Conservation (phyloP, 1,139 yeast genomes). For the Candida frijolesensis region DNA sequence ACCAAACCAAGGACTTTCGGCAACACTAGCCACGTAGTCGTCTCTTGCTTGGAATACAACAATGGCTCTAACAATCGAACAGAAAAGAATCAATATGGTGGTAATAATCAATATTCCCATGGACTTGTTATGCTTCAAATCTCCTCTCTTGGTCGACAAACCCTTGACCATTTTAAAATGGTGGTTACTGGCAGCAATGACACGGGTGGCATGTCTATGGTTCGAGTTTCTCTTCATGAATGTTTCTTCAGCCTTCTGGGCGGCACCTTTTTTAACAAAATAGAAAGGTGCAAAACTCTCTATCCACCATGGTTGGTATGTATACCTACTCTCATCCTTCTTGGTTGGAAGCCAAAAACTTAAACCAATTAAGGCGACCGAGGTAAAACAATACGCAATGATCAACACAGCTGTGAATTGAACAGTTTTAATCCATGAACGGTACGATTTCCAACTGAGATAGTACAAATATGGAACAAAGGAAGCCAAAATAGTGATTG, state of each 20-base stretch:
- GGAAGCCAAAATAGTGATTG: slow-evolving; percentile 36
- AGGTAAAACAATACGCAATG: slow-evolving; percentile 37
- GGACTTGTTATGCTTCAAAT: slow-evolving; percentile 38
- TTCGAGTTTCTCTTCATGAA: slow-evolving; percentile 47
- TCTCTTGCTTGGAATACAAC: slow-evolving; percentile 33
- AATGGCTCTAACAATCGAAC: slow-evolving; percentile 33
- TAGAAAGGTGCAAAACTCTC: slow-evolving; percentile 45
- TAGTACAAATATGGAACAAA: slow-evolving; percentile 37
- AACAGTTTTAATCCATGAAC: slow-evolving; percentile 31
- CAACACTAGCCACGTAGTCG: slow-evolving; percentile 21
- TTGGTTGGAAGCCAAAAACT: slow-evolving; percentile 47
- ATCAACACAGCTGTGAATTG: slow-evolving; percentile 34
- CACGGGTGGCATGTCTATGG: slow-evolving; percentile 47
- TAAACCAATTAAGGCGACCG: slow-evolving; percentile 37
- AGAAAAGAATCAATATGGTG: slow-evolving; percentile 35
- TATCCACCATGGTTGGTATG: slow-evolving; percentile 53
- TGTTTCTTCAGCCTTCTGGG: slow-evolving; percentile 41
- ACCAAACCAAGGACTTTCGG: slow-evolving; percentile 31
- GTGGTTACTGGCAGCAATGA: slow-evolving; percentile 48
- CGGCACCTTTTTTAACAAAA: slow-evolving; percentile 41
- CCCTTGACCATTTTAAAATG: slow-evolving; percentile 45
- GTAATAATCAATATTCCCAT: slow-evolving; percentile 34
- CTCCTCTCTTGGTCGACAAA: slow-evolving; percentile 41
- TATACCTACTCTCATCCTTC: slow-evolving; percentile 45
- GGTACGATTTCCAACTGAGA: slow-evolving; percentile 24